phyloP scores from a whole-genome alignment of 2,329 filamentous ascomycete genomes.

The Alternaria sp. region DNA sequence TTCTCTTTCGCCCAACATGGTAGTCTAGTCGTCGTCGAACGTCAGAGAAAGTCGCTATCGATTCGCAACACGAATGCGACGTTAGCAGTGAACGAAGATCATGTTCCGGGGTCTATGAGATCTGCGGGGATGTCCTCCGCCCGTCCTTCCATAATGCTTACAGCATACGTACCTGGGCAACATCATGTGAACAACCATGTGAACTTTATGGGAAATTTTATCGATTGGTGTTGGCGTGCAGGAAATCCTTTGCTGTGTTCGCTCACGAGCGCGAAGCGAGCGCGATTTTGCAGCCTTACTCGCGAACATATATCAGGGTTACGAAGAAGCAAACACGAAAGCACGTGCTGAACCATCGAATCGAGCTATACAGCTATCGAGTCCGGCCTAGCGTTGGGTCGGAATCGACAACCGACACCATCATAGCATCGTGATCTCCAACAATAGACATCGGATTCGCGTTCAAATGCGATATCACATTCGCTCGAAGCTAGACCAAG shows the following conservation, averaged over 20 bases:
- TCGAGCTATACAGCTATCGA: not conserved
- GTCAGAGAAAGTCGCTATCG: not conserved
- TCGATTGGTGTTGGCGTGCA: not conserved
- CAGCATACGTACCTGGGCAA: not conserved
- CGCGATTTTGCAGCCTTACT: not conserved
- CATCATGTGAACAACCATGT: not conserved
- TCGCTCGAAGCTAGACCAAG: not conserved
- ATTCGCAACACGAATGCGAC: not conserved
- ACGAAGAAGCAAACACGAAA: not conserved
- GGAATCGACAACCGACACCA: not conserved
- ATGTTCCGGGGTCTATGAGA: not conserved
- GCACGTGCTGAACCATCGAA: not conserved
- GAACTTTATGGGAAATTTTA: not conserved
- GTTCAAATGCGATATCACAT: not conserved
- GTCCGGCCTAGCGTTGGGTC: not conserved
- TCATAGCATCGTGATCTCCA: not conserved
- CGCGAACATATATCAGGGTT: not conserved
- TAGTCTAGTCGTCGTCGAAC: not conserved
- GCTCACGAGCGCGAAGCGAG: not conserved
- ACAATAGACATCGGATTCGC: not conserved
- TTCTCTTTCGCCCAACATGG: constrained; percentile 1
- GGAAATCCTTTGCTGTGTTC: not conserved
- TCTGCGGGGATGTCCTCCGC: constrained; percentile 2
- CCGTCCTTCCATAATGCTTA: not conserved
- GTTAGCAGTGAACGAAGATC: not conserved